Evolutionary conservation across 306 rosid species (phyloP), one percentile per base, ranked within the genome.

Genomic region (Ziziphus jujuba): DNA sequence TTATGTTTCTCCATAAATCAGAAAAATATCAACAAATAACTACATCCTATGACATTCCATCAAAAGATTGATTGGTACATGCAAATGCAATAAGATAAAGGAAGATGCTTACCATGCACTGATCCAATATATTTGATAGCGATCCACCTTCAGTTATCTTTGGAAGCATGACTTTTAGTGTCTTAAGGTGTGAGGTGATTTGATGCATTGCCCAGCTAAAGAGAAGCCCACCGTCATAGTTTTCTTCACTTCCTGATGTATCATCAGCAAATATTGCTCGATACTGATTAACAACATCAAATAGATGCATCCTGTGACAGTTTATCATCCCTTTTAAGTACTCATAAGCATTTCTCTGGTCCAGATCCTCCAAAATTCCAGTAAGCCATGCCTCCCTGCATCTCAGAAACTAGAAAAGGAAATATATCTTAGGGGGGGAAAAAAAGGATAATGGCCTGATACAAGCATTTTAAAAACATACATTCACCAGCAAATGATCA

Each of bases 121-220:
- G 99, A 67, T 95, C 97, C 87, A 95, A 80, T 77, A 93, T 88
- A 79, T 90, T 95, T 56, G 97, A 88, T 59, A 90, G 84, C 20
- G 97, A 95, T 77, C 90, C 97, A 4, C 97, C 98, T 79, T 90
- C 98, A 50, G 85, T 84, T 78, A 95, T 95, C 85, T 95, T 86
- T 75, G 96, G 97, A 77, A 93, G 96, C 91, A 90, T 88, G 70
- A 87, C 45, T 79, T 86, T 88, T 33, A 93, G 80, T 44, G 96
- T 88, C 79, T 88, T 83, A 48, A 93, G 86, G 71, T 86, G 91
- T 57, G 96, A 76, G 24, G 96, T 79, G 75, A 95, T 90, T 84
- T 90, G 97, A 78, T 95, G 99, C 99, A 87, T 90, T 51, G 97
- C 91, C 99, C 99, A 90, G 76, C 97, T 90, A 82, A 95, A 95